A percentile compares a stretch with the other conserved stretches of the same genome.
These are phyloP conservation scores for Pholiota microspora DNA, from an alignment of 768 basidiomycete genomes.

Conservation along the genomic window DNA sequence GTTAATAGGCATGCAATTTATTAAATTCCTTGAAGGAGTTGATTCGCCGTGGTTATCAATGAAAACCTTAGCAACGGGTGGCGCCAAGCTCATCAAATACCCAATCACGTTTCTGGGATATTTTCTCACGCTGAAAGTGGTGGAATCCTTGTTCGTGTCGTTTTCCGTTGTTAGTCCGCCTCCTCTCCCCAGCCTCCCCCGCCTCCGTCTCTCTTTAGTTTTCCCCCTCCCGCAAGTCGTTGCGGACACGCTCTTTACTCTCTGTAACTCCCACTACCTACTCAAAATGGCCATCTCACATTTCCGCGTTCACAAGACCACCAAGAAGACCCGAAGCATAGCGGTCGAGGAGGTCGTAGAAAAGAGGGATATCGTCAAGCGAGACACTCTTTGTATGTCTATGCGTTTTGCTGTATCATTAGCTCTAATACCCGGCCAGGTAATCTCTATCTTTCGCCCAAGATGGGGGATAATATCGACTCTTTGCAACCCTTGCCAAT, in stretches of 20 bases:
- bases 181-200: conserved; percentile 3
- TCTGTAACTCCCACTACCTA: background rate
- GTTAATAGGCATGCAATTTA: background rate
- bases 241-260: conserved; percentile 20
- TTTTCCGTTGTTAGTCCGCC: conserved; percentile 1
- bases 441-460: conserved; percentile 60
- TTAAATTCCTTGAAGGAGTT: background rate
- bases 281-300: conserved; percentile 17
- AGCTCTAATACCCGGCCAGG: conserved; percentile 32
- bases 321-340: conserved; percentile 4
- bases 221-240: conserved; percentile 12
- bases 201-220: conserved; percentile 8
- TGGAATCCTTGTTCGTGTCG: background rate
- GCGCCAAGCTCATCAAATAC: background rate
- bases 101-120: background rate
- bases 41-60: background rate
- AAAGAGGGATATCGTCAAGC: conserved; percentile 7
- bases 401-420: background rate
- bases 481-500: conserved; percentile 51
- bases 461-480: conserved; percentile 43
- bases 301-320: conserved; percentile 17
- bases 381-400: background rate
- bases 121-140: conserved; percentile 9
- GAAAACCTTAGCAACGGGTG: background rate
- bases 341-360: conserved; percentile 4